These are phyloP conservation scores for Paecilomyces fulvus DNA, from an alignment of 2,329 filamentous ascomycete species.

Conservation along the genomic window DNA sequence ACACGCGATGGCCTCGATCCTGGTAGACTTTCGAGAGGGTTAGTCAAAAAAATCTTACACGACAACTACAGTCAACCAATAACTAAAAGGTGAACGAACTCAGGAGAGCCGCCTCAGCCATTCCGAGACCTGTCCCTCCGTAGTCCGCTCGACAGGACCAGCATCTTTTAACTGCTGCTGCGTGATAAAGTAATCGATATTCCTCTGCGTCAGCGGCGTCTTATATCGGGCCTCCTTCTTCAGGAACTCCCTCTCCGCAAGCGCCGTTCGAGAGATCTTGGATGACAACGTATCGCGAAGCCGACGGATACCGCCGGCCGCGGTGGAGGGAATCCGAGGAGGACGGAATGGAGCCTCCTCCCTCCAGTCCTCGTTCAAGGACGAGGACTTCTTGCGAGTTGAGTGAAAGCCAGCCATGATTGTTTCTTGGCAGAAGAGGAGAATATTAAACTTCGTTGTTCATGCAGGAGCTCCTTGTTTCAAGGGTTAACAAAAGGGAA, in stretches of 20 bases:
- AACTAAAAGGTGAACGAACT: constrained; percentile 41
- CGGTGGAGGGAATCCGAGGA: constrained; percentile 19
- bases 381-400: background rate
- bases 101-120: constrained; percentile 64
- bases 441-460: background rate
- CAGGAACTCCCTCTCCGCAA: constrained; percentile 26
- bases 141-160: constrained; percentile 43
- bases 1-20: background rate
- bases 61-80: background rate
- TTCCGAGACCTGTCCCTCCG: constrained; percentile 64
- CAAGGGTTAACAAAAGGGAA: background rate
- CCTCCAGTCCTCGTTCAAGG: constrained; percentile 8
- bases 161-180: constrained; percentile 41
- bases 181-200: constrained; percentile 27
- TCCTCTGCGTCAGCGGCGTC: constrained; percentile 26
- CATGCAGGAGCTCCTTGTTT: background rate
- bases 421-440: background rate
- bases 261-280: constrained; percentile 23
- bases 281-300: constrained; percentile 25
- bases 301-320: constrained; percentile 22
- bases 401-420: background rate
- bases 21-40: background rate
- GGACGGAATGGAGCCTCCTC: constrained; percentile 25
- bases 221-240: constrained; percentile 28
- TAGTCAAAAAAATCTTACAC: background rate